Percentiles rank a stretch among this genome's conserved stretches.
Conservation (phyloP, 1,284 basidiomycete species). For the Apiotrichum mycotoxinovorans region DNA sequence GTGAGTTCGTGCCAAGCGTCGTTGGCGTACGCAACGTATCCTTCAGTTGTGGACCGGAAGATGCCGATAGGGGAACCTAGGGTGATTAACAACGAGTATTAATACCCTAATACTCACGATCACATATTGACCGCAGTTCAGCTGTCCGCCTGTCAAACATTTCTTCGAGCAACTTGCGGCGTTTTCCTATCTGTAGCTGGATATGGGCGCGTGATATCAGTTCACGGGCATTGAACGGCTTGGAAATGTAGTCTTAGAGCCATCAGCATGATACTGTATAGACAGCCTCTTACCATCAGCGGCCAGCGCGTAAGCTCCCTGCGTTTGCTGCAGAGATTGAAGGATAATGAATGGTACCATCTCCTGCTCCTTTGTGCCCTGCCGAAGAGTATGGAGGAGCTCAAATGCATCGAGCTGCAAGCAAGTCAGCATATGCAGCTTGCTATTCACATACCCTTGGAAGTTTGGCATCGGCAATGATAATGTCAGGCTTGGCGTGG, state of each 20-base stretch:
- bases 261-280: constrained; percentile 23
- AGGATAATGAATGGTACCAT: constrained; percentile 43
- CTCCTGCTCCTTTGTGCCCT: constrained; percentile 15
- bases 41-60: constrained; percentile 35
- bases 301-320: constrained; percentile 5
- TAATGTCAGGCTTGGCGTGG: constrained; percentile 31
- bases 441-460: constrained; percentile 29
- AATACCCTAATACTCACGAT: background rate
- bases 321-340: background rate
- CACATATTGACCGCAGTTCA: constrained; percentile 45
- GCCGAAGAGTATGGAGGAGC: constrained; percentile 27
- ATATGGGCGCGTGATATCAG: constrained; percentile 49
- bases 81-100: background rate
- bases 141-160: constrained; percentile 40
- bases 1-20: constrained; percentile 37
- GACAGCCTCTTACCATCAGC: constrained; percentile 37
- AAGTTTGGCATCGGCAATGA: constrained; percentile 53
- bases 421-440: background rate
- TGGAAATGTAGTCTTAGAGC: constrained; percentile 47
- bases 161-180: constrained; percentile 35
- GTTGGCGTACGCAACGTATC: constrained; percentile 37
- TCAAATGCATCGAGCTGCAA: constrained; percentile 37
- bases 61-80: constrained; percentile 44
- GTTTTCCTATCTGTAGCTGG: constrained; percentile 46
- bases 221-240: constrained; percentile 49